phyloP scores from a whole-genome alignment of 768 basidiomycete species.

The Obba rivulosa region DNA sequence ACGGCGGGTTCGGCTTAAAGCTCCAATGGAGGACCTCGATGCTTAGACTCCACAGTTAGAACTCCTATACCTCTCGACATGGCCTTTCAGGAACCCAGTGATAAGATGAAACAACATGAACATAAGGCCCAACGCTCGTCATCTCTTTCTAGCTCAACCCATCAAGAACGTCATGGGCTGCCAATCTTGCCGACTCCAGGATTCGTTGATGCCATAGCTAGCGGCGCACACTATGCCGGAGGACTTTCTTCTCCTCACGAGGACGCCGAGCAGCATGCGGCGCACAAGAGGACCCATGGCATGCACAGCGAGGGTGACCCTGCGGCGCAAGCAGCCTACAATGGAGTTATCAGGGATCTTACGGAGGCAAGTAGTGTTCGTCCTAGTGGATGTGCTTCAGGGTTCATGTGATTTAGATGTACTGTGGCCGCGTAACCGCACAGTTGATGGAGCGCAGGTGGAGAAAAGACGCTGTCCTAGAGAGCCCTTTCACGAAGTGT shows the following conservation, averaged over 20 bases:
- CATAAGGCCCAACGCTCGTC: no score
- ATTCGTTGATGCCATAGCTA: conserved; percentile 52
- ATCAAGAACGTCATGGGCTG: conserved; percentile 6
- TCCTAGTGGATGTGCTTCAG: not conserved
- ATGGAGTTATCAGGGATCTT: conserved; percentile 50
- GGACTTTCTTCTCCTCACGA: conserved; percentile 12
- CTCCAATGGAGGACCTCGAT: no score
- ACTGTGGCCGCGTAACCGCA: conserved; percentile 44
- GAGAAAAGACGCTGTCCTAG: conserved; percentile 49
- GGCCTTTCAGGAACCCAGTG: no score
- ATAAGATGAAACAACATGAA: no score
- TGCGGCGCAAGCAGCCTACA: conserved; percentile 24
- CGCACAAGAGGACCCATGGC: conserved; percentile 2
- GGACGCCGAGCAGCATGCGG: conserved; percentile 9
- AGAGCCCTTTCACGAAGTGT: conserved; percentile 50
- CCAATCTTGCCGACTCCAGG: conserved; percentile 40
- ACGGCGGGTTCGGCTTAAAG: conserved; percentile 5
- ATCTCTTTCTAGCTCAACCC: no score
- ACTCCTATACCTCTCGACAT: no score
- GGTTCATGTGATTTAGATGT: conserved; percentile 30
- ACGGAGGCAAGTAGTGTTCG: conserved; percentile 32
- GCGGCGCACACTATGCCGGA: conserved; percentile 61
- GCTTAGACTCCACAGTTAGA: no score
- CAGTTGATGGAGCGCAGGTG: conserved; percentile 52
- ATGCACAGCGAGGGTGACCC: conserved; percentile 11